Conservation (phyloP, 768 basidiomycete species). For the Lactifluus piperatus region DNA sequence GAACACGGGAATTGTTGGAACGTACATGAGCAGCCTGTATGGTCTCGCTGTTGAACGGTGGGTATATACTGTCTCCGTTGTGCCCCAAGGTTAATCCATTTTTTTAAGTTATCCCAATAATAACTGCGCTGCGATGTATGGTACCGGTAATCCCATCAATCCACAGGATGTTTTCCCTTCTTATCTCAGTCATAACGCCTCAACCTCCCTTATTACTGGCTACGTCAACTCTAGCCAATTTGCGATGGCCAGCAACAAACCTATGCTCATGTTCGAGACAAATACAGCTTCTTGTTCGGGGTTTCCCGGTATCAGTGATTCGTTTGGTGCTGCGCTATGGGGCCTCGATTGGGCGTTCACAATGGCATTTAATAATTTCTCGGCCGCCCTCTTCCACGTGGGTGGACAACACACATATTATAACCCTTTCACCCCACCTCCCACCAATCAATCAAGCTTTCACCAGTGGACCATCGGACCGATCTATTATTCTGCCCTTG, state of each 20-base stretch:
- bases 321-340: conserved; percentile 47
- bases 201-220: conserved; percentile 37
- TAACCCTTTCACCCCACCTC: conserved; percentile 44
- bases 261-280: conserved; percentile 50
- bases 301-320: conserved; percentile 46
- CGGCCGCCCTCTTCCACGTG: conserved; percentile 38
- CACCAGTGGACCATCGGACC: conserved; percentile 69
- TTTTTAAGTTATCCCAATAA: conserved; percentile 47
- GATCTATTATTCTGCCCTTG: conserved; percentile 63
- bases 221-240: conserved; percentile 43
- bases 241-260: conserved; percentile 32
- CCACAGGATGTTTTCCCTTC: conserved; percentile 41
- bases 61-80: not conserved
- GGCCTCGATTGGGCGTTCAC: conserved; percentile 44
- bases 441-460: conserved; percentile 45
- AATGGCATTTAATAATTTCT: conserved; percentile 42
- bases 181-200: conserved; percentile 54
- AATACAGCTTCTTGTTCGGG: conserved; percentile 46
- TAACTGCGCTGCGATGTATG: conserved; percentile 49
- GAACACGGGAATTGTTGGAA: conserved; percentile 15
- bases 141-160: conserved; percentile 31
- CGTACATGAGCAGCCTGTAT: conserved; percentile 4
- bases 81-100: conserved; percentile 5
- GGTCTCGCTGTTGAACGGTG: conserved; percentile 16
- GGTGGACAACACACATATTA: conserved; percentile 60